phyloP scores from a whole-genome alignment of 495 filamentous ascomycete genomes.

The Tuber magnatum region DNA sequence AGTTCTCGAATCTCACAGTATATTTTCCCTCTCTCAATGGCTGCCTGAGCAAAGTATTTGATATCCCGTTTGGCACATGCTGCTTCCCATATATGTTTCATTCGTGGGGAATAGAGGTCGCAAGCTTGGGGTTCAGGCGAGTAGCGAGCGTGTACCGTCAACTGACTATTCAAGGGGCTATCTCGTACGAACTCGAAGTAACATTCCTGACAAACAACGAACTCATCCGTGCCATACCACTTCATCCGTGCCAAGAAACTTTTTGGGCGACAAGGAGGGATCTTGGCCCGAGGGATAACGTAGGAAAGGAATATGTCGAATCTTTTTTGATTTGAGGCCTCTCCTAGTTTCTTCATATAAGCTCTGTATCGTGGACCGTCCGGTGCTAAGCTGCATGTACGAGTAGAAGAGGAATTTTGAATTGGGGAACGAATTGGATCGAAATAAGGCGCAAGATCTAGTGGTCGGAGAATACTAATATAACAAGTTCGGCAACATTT shows the following conservation, averaged over 20 bases:
- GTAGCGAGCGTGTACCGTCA: constrained; percentile 35
- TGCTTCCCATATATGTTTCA: constrained; percentile 42
- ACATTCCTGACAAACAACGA: constrained; percentile 44
- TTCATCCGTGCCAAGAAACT: constrained; percentile 34
- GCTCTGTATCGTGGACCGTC: constrained; percentile 20
- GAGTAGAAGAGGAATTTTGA: constrained; percentile 25
- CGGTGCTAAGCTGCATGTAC: constrained; percentile 26
- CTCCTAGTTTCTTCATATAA: constrained; percentile 32
- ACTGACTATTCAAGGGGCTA: constrained; percentile 34
- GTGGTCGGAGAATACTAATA: constrained; percentile 37
- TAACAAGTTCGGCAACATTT: constrained; percentile 43
- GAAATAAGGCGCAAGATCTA: constrained; percentile 40
- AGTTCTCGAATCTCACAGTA: constrained; percentile 27
- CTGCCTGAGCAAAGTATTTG: constrained; percentile 25
- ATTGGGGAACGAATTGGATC: constrained; percentile 34
- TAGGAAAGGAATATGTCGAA: constrained; percentile 34
- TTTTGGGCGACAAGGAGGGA: constrained; percentile 40
- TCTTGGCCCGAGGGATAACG: constrained; percentile 34
- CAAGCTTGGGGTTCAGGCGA: constrained; percentile 39
- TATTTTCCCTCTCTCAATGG: constrained; percentile 25
- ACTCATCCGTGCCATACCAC: constrained; percentile 44
- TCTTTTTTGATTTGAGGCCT: constrained; percentile 27
- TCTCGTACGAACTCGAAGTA: constrained; percentile 42
- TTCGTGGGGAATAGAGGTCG: constrained; percentile 44
- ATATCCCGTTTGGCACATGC: constrained; percentile 28